Percentiles rank a stretch among this genome's conserved stretches.
phyloP scores from a whole-genome alignment of 2,329 filamentous ascomycete genomes.

The Ploettnerulaceae sp. region DNA sequence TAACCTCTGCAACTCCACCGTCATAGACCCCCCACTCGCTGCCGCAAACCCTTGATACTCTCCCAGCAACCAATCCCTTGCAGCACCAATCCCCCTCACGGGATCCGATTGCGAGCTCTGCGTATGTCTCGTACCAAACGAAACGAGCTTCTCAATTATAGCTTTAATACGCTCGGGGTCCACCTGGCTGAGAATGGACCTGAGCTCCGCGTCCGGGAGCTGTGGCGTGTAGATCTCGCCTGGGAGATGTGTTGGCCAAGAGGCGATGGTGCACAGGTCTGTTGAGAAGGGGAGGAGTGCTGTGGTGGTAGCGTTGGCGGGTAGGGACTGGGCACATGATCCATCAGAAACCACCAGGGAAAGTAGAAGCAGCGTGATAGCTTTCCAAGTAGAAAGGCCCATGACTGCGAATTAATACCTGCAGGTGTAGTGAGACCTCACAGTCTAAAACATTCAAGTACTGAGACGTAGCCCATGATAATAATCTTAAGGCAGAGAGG shows the following conservation, averaged over 20 bases:
- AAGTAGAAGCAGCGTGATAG: not conserved
- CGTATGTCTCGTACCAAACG: slow-evolving; percentile 54
- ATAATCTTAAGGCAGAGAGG: too few species aligned
- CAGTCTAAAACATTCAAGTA: too few species aligned
- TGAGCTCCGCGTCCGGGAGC: slow-evolving; percentile 18
- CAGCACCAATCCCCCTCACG: slow-evolving; percentile 50
- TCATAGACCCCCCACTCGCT: slow-evolving; percentile 45
- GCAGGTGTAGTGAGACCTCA: too few species aligned
- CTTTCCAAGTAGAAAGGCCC: slow-evolving; percentile 1
- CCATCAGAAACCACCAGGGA: not conserved
- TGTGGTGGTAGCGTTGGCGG: slow-evolving; percentile 3
- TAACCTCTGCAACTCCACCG: slow-evolving; percentile 45
- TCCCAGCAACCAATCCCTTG: slow-evolving; percentile 50
- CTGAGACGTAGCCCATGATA: too few species aligned
- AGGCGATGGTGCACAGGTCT: slow-evolving; percentile 10
- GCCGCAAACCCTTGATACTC: slow-evolving; percentile 46
- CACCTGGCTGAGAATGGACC: slow-evolving; percentile 15
- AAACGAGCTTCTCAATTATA: slow-evolving; percentile 48
- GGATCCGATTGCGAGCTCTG: slow-evolving; percentile 47
- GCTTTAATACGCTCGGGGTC: slow-evolving; percentile 42
- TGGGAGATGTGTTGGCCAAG: slow-evolving; percentile 14
- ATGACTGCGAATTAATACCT: too few species aligned
- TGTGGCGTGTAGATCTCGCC: slow-evolving; percentile 19
- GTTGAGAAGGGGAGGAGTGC: slow-evolving; percentile 10
- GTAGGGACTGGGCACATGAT: not conserved